Conservation (phyloP, 306 rosid species). For the Carpinus viminea region DNA sequence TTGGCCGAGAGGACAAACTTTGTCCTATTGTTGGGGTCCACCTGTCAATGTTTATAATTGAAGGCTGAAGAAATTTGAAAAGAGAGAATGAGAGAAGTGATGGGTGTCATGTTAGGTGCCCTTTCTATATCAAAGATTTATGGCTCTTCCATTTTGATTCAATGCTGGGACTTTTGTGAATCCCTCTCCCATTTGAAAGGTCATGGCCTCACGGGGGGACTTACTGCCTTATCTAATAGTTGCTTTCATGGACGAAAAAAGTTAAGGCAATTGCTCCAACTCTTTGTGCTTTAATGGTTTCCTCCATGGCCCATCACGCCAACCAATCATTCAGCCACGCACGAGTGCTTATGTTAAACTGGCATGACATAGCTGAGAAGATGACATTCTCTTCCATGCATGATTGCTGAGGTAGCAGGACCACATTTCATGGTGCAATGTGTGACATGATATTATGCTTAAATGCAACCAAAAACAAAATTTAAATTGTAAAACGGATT, state of each 20-base stretch:
- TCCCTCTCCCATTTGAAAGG: neutral
- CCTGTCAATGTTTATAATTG: neutral
- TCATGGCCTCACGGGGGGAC: neutral
- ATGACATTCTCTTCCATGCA: neutral
- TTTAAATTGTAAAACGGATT: no score
- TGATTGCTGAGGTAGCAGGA: neutral
- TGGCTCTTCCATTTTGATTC: slow-evolving; percentile 16
- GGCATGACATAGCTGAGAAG: neutral
- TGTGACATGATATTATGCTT: no score
- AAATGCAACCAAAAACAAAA: no score
- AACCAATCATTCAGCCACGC: slow-evolving; percentile 3
- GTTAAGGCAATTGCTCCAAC: neutral
- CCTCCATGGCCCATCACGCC: neutral
- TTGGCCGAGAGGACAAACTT: no score
- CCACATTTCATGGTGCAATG: no score
- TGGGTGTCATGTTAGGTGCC: slow-evolving; percentile 23
- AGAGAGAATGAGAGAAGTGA: neutral
- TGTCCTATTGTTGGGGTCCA: slow-evolving; percentile 8
- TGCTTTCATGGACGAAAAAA: slow-evolving; percentile 5
- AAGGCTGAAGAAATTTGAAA: neutral
- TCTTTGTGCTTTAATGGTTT: neutral
- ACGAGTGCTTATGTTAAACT: neutral
- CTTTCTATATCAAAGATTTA: slow-evolving; percentile 35
- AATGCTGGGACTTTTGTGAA: neutral
- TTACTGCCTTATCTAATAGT: slow-evolving; percentile 22